Evolutionary conservation across 2,329 filamentous ascomycete species (phyloP), one percentile per base, ranked within the genome.

Genomic region (Cladosporium sp.): DNA sequence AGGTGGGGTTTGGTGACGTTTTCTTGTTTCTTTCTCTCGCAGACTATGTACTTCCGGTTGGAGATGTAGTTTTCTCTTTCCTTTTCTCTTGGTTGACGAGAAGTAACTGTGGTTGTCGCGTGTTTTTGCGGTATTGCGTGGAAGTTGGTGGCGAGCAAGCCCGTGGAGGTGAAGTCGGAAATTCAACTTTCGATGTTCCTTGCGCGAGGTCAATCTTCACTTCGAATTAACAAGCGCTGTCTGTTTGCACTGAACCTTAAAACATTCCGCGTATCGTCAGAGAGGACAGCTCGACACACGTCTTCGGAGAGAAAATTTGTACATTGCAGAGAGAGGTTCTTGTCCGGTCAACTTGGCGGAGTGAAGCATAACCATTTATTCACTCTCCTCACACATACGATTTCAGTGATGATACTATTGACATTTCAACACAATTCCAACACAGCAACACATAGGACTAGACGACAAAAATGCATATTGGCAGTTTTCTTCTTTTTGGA

Each of bases 401-500:
- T 28, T 21, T 43, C 6, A n/a, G 2, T 43, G 10, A 32, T 11
- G 2, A 32, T 11, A 32, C 30, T 32, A 11, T 2, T 32, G 18
- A 43, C 6, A n/a, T 43, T 8, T 1, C n/a, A 10, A 43, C 18
- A 43, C 18, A 43, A 6, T 43, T 43, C 36, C 18, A 43, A 43
- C 18, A n/a, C 18, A 43, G 16, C 18, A 43, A n/a, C 5, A n/a
- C 36, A n/a, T 18, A n/a, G n/a, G n/a, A 11, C 30, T 32, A 5
- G 11, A 43, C 2, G 36, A 43, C 39, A 11, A 18, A 21, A 46
- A 25, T n/a, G 21, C 5, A 21, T 32, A 16, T 13, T 10, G 18
- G 2, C 11, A 53, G n/a, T 23, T 63, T 56, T 61, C 58, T 61
- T 61, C 46, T 53, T 62, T 46, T 62, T 49, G 48, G 34, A 46